phyloP scores from a whole-genome alignment of 768 basidiomycete species.

The Lepiota venenata region DNA sequence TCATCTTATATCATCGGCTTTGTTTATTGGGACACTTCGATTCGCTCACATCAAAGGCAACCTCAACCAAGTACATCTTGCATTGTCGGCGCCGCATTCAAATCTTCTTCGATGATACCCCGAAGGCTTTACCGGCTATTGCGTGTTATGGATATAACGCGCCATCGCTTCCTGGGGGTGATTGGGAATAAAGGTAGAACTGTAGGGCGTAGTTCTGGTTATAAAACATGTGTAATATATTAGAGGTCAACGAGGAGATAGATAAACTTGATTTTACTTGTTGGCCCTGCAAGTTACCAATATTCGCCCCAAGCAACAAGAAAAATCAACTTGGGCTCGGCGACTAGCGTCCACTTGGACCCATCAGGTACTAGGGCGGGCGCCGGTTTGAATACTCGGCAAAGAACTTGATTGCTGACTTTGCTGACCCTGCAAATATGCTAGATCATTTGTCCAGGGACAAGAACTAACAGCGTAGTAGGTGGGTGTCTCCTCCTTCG shows the following conservation, averaged over 20 bases:
- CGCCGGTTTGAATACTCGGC: too few relatives aligned
- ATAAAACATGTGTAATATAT: constrained; percentile 5
- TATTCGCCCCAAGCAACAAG: neutral
- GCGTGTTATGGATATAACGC: neutral
- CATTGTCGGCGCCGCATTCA: neutral
- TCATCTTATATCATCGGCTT: constrained; percentile 5
- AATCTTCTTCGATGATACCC: neutral
- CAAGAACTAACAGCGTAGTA: too few relatives aligned
- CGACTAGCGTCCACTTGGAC: too few relatives aligned
- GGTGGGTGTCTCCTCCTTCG: neutral
- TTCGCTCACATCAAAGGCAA: neutral
- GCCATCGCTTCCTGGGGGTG: neutral
- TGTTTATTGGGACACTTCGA: constrained; percentile 11
- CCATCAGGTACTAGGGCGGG: too few relatives aligned
- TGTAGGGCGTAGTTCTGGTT: neutral
- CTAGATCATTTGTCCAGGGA: too few relatives aligned
- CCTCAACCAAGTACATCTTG: neutral
- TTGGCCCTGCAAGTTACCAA: neutral
- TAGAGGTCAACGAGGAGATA: neutral
- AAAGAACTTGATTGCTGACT: too few relatives aligned
- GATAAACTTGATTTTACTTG: neutral
- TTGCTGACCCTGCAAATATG: too few relatives aligned
- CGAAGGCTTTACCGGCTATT: too few relatives aligned
- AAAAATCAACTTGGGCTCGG: too few relatives aligned
- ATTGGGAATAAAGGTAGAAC: neutral